A percentile compares a stretch with the other conserved stretches of the same genome.
These are phyloP conservation scores for Novymonas esmeraldas DNA, from an alignment of 208 protist genomes.

Conservation along the genomic window DNA sequence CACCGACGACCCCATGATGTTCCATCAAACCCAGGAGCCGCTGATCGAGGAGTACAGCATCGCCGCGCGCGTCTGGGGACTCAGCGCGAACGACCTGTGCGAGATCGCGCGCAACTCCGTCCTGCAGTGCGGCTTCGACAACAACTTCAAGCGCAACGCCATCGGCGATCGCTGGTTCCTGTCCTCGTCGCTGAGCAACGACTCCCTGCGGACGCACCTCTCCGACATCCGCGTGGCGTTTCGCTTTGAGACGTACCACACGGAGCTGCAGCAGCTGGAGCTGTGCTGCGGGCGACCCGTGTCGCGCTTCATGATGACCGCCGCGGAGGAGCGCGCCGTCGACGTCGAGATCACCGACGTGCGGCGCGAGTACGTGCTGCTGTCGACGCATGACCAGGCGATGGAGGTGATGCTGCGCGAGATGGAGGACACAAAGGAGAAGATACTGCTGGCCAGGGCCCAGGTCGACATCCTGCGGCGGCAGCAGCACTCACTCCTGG, in stretches of 20 bases:
- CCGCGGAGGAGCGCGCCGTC: constrained; percentile 81
- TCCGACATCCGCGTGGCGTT: constrained; percentile 93
- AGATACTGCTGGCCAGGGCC: constrained; percentile 48
- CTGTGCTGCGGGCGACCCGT: constrained; percentile 58
- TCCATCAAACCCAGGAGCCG: constrained; percentile 97
- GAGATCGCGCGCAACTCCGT: constrained; percentile 94
- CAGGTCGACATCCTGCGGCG: constrained; percentile 72
- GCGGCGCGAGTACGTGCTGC: constrained; percentile 57
- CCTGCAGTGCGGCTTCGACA: constrained; percentile 90
- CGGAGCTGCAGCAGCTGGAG: constrained; percentile 87
- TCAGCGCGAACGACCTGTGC: constrained; percentile 91
- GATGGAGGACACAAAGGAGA: constrained; percentile 69
- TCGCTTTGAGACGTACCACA: constrained; percentile 94
- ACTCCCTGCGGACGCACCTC: constrained; percentile 86
- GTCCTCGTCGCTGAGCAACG: constrained; percentile 89
- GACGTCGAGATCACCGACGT: constrained; percentile 65
- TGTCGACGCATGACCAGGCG: constrained; percentile 89
- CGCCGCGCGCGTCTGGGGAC: constrained; percentile 90
- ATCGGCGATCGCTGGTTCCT: constrained; percentile 92
- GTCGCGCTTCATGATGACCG: constrained; percentile 82
- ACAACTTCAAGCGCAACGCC: constrained; percentile 86
- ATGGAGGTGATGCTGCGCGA: constrained; percentile 89
- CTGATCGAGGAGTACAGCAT: constrained; percentile 95
- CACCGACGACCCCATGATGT: constrained; percentile 96
- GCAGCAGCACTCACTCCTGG: constrained; percentile 77